These are phyloP conservation scores for Talaromyces sp. DNA, from an alignment of 2,329 filamentous ascomycete genomes.

Conservation along the genomic window DNA sequence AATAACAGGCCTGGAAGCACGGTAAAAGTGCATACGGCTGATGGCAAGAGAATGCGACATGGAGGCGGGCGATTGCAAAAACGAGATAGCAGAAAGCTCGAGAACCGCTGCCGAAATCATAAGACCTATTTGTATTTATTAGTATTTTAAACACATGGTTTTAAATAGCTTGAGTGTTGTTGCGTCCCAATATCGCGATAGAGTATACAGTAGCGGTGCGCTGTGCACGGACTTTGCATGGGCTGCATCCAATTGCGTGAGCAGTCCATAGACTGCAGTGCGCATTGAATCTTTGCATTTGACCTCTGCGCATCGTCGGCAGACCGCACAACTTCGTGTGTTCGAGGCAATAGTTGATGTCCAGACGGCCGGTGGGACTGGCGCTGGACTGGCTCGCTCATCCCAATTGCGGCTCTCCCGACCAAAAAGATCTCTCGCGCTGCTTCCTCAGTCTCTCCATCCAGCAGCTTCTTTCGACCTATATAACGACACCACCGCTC, in stretches of 20 bases:
- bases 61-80: neutral
- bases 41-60: neutral
- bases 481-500: neutral
- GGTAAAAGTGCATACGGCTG: neutral
- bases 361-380: slow-evolving; percentile 1
- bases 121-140: neutral
- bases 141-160: neutral
- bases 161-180: neutral
- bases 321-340: neutral
- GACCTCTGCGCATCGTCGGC: neutral
- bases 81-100: too few species aligned
- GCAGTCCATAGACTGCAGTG: neutral
- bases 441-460: neutral
- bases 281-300: neutral
- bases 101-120: neutral
- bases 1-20: neutral
- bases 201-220: neutral
- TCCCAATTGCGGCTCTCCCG: neutral
- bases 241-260: neutral
- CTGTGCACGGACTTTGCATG: neutral
- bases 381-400: neutral
- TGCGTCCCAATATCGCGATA: neutral
- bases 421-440: neutral
- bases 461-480: neutral
- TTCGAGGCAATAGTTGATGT: neutral